Evolutionary conservation across 495 filamentous ascomycete genomes (phyloP).

Genomic region (Neurospora cerealis): DNA sequence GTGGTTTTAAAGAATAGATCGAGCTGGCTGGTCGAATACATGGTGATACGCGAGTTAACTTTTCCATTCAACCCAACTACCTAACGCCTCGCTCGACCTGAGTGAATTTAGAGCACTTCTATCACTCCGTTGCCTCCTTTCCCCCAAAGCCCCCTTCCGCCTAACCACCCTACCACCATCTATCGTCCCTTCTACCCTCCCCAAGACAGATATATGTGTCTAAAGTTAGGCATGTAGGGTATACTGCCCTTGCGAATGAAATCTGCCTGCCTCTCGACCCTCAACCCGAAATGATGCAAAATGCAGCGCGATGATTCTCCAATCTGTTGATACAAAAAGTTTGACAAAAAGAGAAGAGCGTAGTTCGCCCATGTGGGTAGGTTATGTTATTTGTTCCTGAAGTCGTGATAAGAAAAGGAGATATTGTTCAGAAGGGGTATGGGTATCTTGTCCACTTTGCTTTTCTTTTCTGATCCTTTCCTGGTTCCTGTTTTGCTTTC

Average conservation of each 20-base stretch:
- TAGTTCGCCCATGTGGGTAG: background rate
- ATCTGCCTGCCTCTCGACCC: too few species aligned
- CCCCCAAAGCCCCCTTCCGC: background rate
- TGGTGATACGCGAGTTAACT: background rate
- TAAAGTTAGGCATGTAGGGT: too few species aligned
- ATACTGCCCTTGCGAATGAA: too few species aligned
- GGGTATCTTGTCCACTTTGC: background rate
- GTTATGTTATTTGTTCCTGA: background rate
- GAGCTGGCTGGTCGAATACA: too few species aligned
- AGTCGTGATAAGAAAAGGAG: background rate
- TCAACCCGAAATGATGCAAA: background rate
- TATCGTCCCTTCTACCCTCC: background rate
- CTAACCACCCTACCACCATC: background rate
- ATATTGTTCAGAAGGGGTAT: background rate
- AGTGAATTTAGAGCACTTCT: background rate
- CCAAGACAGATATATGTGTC: too few species aligned
- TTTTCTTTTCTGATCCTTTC: background rate
- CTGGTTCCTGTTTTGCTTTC: background rate
- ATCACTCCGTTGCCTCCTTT: background rate
- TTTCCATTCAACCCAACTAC: background rate
- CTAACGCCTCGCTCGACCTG: background rate
- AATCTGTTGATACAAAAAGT: background rate
- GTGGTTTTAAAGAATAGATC: background rate
- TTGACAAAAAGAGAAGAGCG: background rate
- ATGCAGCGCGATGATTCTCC: background rate